Evolutionary conservation across 257 asterid species (phyloP), one percentile per base, ranked within the genome.

Genomic region (Solanum pennellii): DNA sequence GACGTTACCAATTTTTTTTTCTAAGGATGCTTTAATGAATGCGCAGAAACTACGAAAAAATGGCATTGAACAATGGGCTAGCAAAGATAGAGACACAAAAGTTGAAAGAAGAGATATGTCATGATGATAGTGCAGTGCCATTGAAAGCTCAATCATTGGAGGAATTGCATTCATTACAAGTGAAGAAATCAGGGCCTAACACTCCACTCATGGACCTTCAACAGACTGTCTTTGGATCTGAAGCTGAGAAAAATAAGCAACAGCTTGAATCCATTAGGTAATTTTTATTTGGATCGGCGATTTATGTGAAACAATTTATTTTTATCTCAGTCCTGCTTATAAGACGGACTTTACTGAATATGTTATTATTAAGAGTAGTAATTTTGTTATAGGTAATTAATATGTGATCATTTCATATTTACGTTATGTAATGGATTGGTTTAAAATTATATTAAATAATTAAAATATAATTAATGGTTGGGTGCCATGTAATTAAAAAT

Each of bases 251-350:
- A 87, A 93, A 92, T 27, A 93, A 75, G 52, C 99, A 95, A 89
- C 99, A 96, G 85, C 96, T 96, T 44, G 98, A 94, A 20, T 96
- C 99, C 37, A 96, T 96, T 23, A 96, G 99, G 98, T 45, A 45
- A 56, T 18, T 65, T 65, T 5, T 10, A 0, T 9, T 23, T 5
- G 0, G n/a, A 15, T 62, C 3, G 1, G 2, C 3, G 52, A 45
- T 45, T 44, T n/a, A 9, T n/a, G 10, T 3, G 3, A 62, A 62
- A 62, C 3, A 11, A 0, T 12, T 45, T 4, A 3, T 4, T 10
- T 62, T 5, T 23, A 62, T 14, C 31, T 62, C 71, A 11, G 3
- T 1, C 21, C 1, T 15, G 1, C 59, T 49, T 41, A 18, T 56
- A 56, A 56, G 12, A 33, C 37, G 37, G 37, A 56, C 11, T 52